phyloP scores from a whole-genome alignment of 192 early-diverging fungal genomes.

The Backusella luteola region DNA sequence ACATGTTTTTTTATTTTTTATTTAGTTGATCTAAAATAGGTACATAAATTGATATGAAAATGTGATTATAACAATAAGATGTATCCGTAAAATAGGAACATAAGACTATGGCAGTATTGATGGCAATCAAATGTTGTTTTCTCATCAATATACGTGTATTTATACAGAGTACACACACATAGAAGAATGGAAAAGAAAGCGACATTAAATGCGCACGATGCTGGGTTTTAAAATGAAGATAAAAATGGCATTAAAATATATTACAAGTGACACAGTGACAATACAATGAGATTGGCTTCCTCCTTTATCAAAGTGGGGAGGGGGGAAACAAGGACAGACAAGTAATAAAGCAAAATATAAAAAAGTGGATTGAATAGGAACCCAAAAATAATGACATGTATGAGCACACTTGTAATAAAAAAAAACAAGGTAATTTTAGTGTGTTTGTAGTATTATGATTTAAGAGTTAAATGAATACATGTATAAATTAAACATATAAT shows the following conservation, averaged over 20 bases:
- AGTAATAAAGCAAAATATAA: too few species aligned
- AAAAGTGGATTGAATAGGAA: background rate
- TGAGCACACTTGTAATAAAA: too few species aligned
- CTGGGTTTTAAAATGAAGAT: background rate
- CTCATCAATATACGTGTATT: background rate
- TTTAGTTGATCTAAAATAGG: too few species aligned
- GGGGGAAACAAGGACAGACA: background rate
- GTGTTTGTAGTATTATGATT: too few species aligned
- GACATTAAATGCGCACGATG: background rate
- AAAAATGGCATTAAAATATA: slow-evolving; percentile 2
- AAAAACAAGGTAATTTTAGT: too few species aligned
- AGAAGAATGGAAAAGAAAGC: background rate
- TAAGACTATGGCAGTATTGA: too few species aligned
- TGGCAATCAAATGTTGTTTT: too few species aligned
- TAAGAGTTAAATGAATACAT: too few species aligned
- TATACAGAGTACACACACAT: background rate
- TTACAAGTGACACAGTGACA: background rate
- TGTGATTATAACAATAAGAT: too few species aligned
- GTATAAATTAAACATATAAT: background rate
- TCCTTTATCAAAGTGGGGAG: background rate
- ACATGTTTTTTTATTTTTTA: too few species aligned
- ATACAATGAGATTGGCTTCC: background rate
- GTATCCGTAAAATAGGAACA: too few species aligned
- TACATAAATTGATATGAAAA: too few species aligned
- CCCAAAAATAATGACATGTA: background rate